Evolutionary conservation across 148 eudicot genomes (phyloP).

Genomic region (Linanthus parryae): DNA sequence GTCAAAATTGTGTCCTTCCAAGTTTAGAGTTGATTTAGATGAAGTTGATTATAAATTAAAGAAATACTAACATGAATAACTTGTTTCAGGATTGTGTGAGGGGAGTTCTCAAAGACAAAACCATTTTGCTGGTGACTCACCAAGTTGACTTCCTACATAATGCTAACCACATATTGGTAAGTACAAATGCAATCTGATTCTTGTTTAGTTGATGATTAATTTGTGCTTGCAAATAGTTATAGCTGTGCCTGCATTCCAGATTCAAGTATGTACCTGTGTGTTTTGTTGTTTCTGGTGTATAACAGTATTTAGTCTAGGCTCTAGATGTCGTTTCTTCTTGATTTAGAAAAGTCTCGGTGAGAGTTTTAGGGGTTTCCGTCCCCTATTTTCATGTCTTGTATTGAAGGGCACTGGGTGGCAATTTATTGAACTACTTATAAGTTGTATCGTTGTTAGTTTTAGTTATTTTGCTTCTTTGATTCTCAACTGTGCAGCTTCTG

Average conservation of each 20-base stretch:
- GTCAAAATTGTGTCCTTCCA: too few species aligned
- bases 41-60: background rate
- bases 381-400: too few species aligned
- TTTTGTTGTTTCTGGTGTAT: background rate
- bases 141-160: slow-evolving; percentile 52
- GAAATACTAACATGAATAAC: background rate
- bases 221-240: too few species aligned
- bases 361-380: background rate
- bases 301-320: background rate
- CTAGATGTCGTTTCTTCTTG: background rate
- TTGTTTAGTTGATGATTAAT: background rate
- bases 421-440: too few species aligned
- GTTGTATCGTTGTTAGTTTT: too few species aligned
- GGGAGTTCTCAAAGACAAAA: slow-evolving; percentile 38
- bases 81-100: slow-evolving; percentile 42
- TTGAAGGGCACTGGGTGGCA: too few species aligned
- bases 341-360: background rate
- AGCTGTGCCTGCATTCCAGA: background rate
- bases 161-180: slow-evolving; percentile 32
- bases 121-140: slow-evolving; percentile 46
- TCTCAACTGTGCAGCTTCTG: too few species aligned
- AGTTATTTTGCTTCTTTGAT: too few species aligned
- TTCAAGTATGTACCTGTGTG: background rate
- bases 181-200: background rate
- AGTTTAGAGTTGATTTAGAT: background rate